Evolutionary conservation across 768 basidiomycete genomes (phyloP).

Genomic region (Solioccasus polychromus): DNA sequence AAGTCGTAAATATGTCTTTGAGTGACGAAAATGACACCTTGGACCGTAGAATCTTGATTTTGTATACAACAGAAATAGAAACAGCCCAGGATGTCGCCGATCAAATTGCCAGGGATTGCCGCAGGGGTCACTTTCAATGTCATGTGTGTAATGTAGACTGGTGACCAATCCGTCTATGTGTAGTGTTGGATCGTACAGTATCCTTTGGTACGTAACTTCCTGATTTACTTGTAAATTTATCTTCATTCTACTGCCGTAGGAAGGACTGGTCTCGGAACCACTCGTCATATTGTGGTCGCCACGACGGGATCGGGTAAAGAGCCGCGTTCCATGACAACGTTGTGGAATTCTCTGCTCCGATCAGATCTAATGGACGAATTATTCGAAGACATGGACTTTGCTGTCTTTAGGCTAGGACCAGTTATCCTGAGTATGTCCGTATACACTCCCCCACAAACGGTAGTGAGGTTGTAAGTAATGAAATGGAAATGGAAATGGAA

Average conservation of each 20-base stretch:
- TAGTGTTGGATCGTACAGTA: constrained; percentile 31
- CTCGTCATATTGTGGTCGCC: constrained; percentile 71
- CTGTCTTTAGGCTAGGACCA: constrained; percentile 87
- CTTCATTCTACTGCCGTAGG: constrained; percentile 36
- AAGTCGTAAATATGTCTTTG: neutral
- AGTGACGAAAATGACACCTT: constrained; percentile 41
- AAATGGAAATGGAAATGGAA: no score
- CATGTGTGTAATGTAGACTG: no score
- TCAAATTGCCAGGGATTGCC: constrained; percentile 67
- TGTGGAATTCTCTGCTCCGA: constrained; percentile 78
- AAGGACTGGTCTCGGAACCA: no score
- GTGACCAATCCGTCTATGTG: no score
- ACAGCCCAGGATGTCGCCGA: constrained; percentile 82
- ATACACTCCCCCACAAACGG: no score
- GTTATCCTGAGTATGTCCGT: no score
- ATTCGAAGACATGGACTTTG: constrained; percentile 75
- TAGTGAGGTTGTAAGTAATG: no score
- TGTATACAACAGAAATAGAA: constrained; percentile 93
- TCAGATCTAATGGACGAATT: constrained; percentile 73
- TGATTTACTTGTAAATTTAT: neutral
- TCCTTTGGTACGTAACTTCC: constrained; percentile 23
- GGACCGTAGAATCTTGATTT: no score
- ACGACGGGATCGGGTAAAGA: constrained; percentile 84
- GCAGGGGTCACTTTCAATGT: constrained; percentile 54
- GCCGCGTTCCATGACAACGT: constrained; percentile 72